Conservation (phyloP, 352 stramenopile species). For the Phytopythium oedochilum region DNA sequence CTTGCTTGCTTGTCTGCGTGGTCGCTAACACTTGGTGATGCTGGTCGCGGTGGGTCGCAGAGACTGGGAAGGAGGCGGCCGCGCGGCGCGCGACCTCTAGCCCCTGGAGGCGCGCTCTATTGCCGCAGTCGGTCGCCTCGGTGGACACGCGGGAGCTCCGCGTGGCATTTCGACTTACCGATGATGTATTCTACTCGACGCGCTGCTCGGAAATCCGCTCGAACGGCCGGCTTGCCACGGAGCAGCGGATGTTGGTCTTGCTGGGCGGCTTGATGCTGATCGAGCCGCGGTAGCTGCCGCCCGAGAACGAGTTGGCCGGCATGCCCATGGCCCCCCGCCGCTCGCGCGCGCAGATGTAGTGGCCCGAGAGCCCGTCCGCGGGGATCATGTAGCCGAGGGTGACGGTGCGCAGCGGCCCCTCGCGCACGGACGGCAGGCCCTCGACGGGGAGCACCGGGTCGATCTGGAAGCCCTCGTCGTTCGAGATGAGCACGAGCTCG, state of each 20-base stretch:
- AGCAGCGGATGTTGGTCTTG: slow-evolving; percentile 35
- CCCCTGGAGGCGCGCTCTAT: too few relatives aligned
- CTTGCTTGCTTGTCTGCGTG: not conserved
- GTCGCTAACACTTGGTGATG: not conserved
- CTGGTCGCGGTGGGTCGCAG: not conserved
- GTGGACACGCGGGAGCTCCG: too few relatives aligned
- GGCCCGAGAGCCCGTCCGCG: slow-evolving; percentile 52
- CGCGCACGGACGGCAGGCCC: slow-evolving; percentile 51
- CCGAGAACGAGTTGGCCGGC: slow-evolving; percentile 58
- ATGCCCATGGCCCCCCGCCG: slow-evolving; percentile 29
- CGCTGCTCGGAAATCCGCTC: slow-evolving; percentile 60
- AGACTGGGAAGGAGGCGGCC: not conserved
- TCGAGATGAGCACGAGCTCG: slow-evolving; percentile 74
- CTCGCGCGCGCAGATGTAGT: slow-evolving; percentile 81
- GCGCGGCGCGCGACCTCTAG: too few relatives aligned
- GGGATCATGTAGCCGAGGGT: slow-evolving; percentile 77
- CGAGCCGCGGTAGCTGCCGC: slow-evolving; percentile 70
- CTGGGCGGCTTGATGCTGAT: slow-evolving; percentile 68
- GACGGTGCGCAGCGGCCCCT: slow-evolving; percentile 44
- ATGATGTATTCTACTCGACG: slow-evolving; percentile 46
- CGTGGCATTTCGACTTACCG: too few relatives aligned
- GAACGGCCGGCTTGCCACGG: slow-evolving; percentile 35
- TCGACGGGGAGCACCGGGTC: slow-evolving; percentile 66
- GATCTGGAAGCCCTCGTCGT: slow-evolving; percentile 80
- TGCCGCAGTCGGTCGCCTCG: too few relatives aligned